Percentiles rank a stretch among this genome's conserved stretches.
These are phyloP conservation scores for Coemansia erecta DNA, from an alignment of 192 early-diverging fungal species.

Conservation along the genomic window DNA sequence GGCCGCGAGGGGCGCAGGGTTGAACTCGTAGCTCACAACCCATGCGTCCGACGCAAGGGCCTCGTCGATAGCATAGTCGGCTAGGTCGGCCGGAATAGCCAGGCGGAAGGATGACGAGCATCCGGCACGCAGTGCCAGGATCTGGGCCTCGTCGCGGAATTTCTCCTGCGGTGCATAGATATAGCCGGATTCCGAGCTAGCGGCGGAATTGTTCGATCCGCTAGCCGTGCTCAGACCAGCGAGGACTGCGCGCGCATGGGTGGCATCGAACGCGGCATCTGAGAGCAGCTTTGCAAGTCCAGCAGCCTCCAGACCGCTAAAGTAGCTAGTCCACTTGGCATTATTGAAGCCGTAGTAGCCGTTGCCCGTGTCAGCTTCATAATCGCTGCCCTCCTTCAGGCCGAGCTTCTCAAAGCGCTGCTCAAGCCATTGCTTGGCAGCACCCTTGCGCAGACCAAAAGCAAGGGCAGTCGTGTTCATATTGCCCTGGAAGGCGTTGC, in stretches of 20 bases:
- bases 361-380: not conserved
- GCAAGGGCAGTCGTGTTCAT: not conserved
- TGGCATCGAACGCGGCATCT: not conserved
- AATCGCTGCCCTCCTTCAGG: not conserved
- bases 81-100: not conserved
- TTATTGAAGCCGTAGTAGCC: not conserved
- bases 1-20: constrained; percentile 10
- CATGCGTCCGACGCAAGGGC: constrained; percentile 8
- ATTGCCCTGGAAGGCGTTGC: not conserved
- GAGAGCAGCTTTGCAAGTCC: not conserved
- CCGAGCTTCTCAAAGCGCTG: not conserved
- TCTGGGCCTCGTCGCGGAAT: constrained; percentile 8
- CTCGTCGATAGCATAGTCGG: not conserved
- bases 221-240: constrained; percentile 1
- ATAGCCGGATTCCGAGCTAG: not conserved
- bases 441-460: constrained; percentile 3
- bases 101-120: constrained; percentile 6
- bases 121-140: constrained; percentile 10
- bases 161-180: not conserved
- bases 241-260: not conserved
- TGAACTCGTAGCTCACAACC: constrained; percentile 16
- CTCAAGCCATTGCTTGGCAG: constrained; percentile 1
- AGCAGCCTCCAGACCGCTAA: not conserved
- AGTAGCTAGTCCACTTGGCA: not conserved
- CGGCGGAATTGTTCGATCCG: not conserved